Evolutionary conservation across 495 filamentous ascomycete genomes (phyloP).

Genomic region (Copromyces sp.): DNA sequence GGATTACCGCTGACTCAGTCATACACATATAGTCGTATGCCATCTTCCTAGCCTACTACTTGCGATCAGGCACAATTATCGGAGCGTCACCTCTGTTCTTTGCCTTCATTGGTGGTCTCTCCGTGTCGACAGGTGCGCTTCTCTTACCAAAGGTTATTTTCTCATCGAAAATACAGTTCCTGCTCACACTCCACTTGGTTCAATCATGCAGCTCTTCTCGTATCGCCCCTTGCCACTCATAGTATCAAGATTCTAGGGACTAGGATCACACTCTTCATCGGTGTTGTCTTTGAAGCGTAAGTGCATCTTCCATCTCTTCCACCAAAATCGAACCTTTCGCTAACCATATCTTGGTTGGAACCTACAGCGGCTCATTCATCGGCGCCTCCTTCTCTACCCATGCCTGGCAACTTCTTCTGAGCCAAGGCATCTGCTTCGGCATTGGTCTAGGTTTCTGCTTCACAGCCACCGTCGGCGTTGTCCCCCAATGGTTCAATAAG

Average conservation of each 20-base stretch:
- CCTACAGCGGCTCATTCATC: constrained; percentile 45
- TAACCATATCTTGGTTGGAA: background rate
- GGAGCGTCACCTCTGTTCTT: constrained; percentile 50
- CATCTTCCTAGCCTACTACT: constrained; percentile 64
- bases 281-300: constrained; percentile 48
- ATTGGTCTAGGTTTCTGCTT: constrained; percentile 69
- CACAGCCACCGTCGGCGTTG: constrained; percentile 56
- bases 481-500: constrained; percentile 71
- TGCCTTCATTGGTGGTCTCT: constrained; percentile 66
- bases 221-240: constrained; percentile 55
- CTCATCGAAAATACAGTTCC: constrained; percentile 13
- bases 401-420: constrained; percentile 66
- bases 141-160: background rate
- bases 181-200: constrained; percentile 29
- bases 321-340: background rate
- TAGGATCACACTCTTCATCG: constrained; percentile 46
- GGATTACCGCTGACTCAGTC: background rate
- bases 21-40: constrained; percentile 43
- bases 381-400: constrained; percentile 56
- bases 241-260: constrained; percentile 46
- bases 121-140: constrained; percentile 42
- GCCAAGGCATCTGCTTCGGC: constrained; percentile 69
- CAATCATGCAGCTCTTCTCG: constrained; percentile 45
- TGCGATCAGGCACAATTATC: constrained; percentile 47
- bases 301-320: constrained; percentile 2